Conservation (phyloP, 1,139 yeast species). For the Saccharomyces hybrid region DNA sequence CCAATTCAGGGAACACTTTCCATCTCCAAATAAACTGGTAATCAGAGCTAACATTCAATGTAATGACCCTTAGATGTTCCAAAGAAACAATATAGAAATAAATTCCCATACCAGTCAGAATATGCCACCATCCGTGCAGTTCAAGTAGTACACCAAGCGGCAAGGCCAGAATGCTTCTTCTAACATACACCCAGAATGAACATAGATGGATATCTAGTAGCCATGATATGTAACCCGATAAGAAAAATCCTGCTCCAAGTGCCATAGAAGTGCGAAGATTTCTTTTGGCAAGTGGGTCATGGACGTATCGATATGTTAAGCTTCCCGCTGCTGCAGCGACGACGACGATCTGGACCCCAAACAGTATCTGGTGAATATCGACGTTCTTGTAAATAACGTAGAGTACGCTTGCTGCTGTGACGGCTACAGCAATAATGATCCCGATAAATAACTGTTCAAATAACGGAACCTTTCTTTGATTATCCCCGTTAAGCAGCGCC, state of each 20-base stretch:
- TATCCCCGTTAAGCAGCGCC: constrained; percentile 12
- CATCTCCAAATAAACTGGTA: constrained; percentile 46
- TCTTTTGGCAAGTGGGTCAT: constrained; percentile 39
- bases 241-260: constrained; percentile 53
- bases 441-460: not conserved
- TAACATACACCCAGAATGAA: constrained; percentile 44
- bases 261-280: constrained; percentile 47
- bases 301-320: constrained; percentile 47
- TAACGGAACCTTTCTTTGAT: constrained; percentile 37
- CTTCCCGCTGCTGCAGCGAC: constrained; percentile 48
- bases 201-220: constrained; percentile 76
- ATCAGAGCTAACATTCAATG: constrained; percentile 44
- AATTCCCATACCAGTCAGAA: constrained; percentile 74
- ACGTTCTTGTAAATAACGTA: constrained; percentile 72
- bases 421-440: constrained; percentile 42
- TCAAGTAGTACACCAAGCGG: constrained; percentile 84
- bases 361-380: constrained; percentile 71
- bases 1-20: constrained; percentile 41
- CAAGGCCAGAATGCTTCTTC: constrained; percentile 62
- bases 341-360: constrained; percentile 46
- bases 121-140: constrained; percentile 98
- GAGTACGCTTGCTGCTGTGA: constrained; percentile 48
- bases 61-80: constrained; percentile 58
- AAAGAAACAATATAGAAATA: constrained; percentile 52
- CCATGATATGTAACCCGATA: constrained; percentile 67